Evolutionary conservation across 176 grass and related monocot genomes (phyloP).

Genomic region (Raddia guianensis): DNA sequence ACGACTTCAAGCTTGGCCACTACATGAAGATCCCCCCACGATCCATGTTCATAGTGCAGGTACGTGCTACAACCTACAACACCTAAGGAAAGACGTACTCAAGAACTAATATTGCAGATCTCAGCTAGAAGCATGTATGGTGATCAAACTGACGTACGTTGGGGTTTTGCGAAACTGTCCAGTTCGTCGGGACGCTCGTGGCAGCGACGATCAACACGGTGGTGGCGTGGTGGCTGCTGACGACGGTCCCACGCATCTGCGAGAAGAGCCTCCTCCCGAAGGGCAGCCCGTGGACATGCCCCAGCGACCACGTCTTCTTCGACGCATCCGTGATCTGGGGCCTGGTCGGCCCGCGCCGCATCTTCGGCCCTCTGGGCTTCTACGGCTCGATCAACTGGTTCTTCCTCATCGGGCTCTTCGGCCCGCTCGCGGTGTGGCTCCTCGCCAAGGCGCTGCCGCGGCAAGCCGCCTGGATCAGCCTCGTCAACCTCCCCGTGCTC

Average conservation of each 20-base stretch:
- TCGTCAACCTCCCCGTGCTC: slow-evolving; percentile 82
- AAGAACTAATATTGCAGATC: background rate
- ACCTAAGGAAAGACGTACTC: too few relatives aligned
- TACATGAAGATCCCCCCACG: slow-evolving; percentile 94
- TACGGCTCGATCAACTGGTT: slow-evolving; percentile 83
- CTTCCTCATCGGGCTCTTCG: slow-evolving; percentile 66
- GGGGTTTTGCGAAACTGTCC: background rate
- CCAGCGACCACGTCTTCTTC: slow-evolving; percentile 80
- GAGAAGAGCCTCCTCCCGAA: slow-evolving; percentile 56
- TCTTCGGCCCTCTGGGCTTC: slow-evolving; percentile 76
- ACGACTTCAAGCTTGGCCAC: slow-evolving; percentile 92
- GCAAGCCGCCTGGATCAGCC: slow-evolving; percentile 72
- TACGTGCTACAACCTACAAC: background rate
- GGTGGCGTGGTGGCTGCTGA: slow-evolving; percentile 85
- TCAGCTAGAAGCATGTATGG: too few relatives aligned
- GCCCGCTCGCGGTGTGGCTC: slow-evolving; percentile 67
- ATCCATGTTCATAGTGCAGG: slow-evolving; percentile 98
- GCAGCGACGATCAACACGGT: slow-evolving; percentile 70
- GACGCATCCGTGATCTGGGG: slow-evolving; percentile 97
- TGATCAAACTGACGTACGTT: too few relatives aligned
- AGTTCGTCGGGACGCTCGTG: slow-evolving; percentile 73
- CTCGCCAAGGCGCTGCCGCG: slow-evolving; percentile 55
- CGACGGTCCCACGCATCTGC: slow-evolving; percentile 77
- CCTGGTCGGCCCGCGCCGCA: slow-evolving; percentile 80
- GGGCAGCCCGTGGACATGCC: slow-evolving; percentile 91